Evolutionary conservation across 2,329 filamentous ascomycete species (phyloP).

Genomic region (Conoideocrella luteorostrata): DNA sequence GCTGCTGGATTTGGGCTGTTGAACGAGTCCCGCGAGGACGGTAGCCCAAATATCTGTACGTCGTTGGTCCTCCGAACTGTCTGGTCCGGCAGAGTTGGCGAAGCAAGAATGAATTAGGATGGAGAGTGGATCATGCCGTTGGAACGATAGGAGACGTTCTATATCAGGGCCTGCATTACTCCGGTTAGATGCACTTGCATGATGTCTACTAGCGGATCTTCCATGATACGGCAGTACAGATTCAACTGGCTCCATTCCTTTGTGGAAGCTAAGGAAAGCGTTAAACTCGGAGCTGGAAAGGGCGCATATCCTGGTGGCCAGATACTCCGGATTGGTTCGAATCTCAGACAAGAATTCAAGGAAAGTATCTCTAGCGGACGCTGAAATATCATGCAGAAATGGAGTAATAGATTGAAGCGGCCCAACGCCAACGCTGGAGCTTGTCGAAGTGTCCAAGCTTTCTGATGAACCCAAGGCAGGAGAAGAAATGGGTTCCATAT

Average conservation of each 20-base stretch:
- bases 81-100: constrained; percentile 75
- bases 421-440: constrained; percentile 32
- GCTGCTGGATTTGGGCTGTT: constrained; percentile 66
- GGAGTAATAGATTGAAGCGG: constrained; percentile 39
- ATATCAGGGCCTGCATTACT: constrained; percentile 54
- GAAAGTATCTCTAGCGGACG: constrained; percentile 67
- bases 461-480: constrained; percentile 38
- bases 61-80: constrained; percentile 73
- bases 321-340: constrained; percentile 78
- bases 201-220: constrained; percentile 39
- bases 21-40: constrained; percentile 75
- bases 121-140: constrained; percentile 79
- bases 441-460: constrained; percentile 40
- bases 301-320: constrained; percentile 74
- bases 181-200: constrained; percentile 38
- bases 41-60: constrained; percentile 84
- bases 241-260: constrained; percentile 73
- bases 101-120: constrained; percentile 84
- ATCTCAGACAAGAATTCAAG: constrained; percentile 75
- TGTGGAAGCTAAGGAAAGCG: constrained; percentile 70
- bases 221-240: constrained; percentile 70
- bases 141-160: constrained; percentile 80
- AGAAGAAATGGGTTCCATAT: constrained; percentile 54
- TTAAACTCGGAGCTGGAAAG: constrained; percentile 71
- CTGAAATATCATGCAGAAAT: constrained; percentile 68